Evolutionary conservation across 495 filamentous ascomycete species (phyloP), one percentile per base, ranked within the genome.

Genomic region (Neurospora intermedia): DNA sequence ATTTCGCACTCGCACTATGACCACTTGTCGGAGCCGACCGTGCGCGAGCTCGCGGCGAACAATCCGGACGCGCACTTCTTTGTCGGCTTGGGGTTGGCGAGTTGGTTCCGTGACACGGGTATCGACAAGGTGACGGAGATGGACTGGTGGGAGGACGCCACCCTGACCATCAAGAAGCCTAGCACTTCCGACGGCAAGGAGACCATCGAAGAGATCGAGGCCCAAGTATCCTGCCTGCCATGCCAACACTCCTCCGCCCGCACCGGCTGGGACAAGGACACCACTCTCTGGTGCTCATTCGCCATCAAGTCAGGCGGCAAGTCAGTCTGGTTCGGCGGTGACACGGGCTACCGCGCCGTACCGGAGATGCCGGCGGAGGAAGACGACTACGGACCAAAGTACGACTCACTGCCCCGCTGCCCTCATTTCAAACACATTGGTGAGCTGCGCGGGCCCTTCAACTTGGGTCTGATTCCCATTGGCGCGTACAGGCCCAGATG

Each of bases 1-100:
- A 98, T 99, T 73, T 93, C 90, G 9, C 96, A 98, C 78, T 94
- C 91, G 72, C 95, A 98, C 81, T 98, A 99, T 77, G 96, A 99
- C 80, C 96, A 99, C 78, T 81, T 98, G 27, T 94, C 92, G 10
- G 88, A 93, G 74, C 86, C 89, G 3, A 92, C 89, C 9, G 87
- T 97, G 43, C 85, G 86, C 73, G 88, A 91, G 75, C 88, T 99
- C 43, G 83, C 89, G 69, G 85, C 88, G 77, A 84, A 84, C 71
- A 89, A 96, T 74, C 95, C 94, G 0, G 88, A 91, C 20, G 94
- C 88, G 46, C 92, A 94, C 73, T 98, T 95, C 82, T 96, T 97
- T 73, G 94, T 92, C 23, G 93, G 93, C 0, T 79, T 98, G 1
- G 94, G 94, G n/a, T 90, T 96, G 71, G 93, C 93, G 82, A 80